A percentile compares a stretch with the other conserved stretches of the same genome.
These are phyloP conservation scores for Xylaria polymorpha DNA, from an alignment of 2,329 filamentous ascomycete genomes.

Conservation along the genomic window DNA sequence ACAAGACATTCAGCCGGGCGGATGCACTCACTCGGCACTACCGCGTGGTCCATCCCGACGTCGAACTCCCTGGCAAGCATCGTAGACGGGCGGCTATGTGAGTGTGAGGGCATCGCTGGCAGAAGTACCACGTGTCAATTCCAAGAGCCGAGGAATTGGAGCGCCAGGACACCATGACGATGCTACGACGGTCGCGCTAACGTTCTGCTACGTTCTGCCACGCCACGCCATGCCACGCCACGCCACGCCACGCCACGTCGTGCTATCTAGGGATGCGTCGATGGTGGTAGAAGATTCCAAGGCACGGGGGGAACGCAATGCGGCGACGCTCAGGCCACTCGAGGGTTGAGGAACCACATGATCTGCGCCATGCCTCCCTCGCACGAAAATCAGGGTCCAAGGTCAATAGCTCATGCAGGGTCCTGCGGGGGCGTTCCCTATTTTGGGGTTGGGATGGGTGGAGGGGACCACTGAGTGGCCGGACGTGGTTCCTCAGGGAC, in stretches of 20 bases:
- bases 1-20: constrained; percentile 96
- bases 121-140: constrained; percentile 21
- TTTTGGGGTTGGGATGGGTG: constrained; percentile 19
- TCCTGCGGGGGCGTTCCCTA: constrained; percentile 38
- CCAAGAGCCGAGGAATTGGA: not conserved
- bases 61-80: constrained; percentile 79
- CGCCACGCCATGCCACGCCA: constrained; percentile 3
- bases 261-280: constrained; percentile 21
- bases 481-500: constrained; percentile 25
- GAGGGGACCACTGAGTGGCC: constrained; percentile 3
- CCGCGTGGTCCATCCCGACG: constrained; percentile 90
- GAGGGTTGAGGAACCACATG: constrained; percentile 29
- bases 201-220: not conserved
- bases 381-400: constrained; percentile 46
- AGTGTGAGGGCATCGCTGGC: not conserved
- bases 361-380: constrained; percentile 10
- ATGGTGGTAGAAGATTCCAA: constrained; percentile 34
- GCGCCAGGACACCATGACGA: not conserved
- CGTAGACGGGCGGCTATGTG: constrained; percentile 52
- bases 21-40: constrained; percentile 96
- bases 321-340: constrained; percentile 17
- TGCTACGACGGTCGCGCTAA: constrained; percentile 17
- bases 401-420: constrained; percentile 47
- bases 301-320: constrained; percentile 20
- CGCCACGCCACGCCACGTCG: constrained; percentile 25